These are phyloP conservation scores for Linaria vulgaris DNA, from an alignment of 257 asterid species.

Conservation along the genomic window DNA sequence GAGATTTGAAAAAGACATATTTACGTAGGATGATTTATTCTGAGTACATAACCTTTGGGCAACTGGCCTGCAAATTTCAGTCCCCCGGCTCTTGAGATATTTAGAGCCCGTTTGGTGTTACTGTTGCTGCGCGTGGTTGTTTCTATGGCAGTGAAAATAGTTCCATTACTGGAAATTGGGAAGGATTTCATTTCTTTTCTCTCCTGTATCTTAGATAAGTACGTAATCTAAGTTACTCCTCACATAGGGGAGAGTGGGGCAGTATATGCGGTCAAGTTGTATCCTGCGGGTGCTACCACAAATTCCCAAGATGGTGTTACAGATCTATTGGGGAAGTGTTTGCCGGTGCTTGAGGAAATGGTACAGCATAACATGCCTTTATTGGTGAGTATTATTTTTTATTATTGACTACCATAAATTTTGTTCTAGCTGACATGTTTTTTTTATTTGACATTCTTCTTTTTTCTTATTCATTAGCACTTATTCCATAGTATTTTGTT, in stretches of 20 bases:
- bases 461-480: background rate
- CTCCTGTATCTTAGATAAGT: conserved; percentile 11
- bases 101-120: conserved; percentile 3
- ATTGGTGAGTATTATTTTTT: conserved; percentile 47
- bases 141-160: background rate
- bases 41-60: background rate
- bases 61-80: background rate
- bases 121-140: conserved; percentile 5
- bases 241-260: conserved; percentile 75
- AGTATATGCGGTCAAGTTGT: conserved; percentile 82
- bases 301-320: conserved; percentile 99
- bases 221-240: conserved; percentile 18
- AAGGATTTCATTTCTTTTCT: conserved; percentile 6
- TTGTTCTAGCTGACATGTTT: background rate
- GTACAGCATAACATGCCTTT: conserved; percentile 82
- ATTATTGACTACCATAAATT: background rate
- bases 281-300: conserved; percentile 98
- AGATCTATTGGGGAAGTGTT: conserved; percentile 87
- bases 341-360: conserved; percentile 95
- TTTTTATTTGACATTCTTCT: background rate
- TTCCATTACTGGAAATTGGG: no score
- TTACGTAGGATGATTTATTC: background rate
- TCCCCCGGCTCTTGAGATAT: background rate
- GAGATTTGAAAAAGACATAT: background rate
- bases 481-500: no score